phyloP scores from a whole-genome alignment of 768 basidiomycete species.

The Trametes sanguinea region DNA sequence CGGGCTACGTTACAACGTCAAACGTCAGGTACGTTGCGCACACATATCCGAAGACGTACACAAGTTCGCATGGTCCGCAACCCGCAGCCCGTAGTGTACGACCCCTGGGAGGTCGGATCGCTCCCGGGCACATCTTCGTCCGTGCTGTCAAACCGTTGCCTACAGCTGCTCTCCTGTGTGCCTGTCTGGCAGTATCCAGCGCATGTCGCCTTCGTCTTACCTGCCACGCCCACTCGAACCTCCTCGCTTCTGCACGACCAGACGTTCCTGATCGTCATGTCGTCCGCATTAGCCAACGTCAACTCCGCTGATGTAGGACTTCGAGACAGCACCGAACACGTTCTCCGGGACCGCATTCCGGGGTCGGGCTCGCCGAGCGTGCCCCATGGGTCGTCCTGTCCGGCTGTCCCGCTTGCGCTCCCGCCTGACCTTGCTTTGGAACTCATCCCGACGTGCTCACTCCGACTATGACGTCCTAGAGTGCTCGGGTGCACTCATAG shows the following conservation, averaged over 20 bases:
- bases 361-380: background rate
- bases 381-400: too few species aligned
- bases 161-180: background rate
- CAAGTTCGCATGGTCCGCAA: background rate
- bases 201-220: background rate
- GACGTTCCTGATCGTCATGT: slow-evolving; percentile 2
- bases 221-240: slow-evolving; percentile 3
- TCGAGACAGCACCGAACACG: background rate
- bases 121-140: background rate
- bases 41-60: background rate
- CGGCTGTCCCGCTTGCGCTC: too few species aligned
- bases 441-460: too few species aligned
- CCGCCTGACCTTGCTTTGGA: too few species aligned
- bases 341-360: background rate
- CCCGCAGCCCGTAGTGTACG: background rate
- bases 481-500: too few species aligned
- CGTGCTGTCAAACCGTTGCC: background rate
- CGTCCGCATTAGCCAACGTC: background rate
- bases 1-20: background rate
- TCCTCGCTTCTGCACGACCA: background rate
- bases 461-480: too few species aligned
- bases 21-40: background rate
- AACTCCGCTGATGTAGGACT: slow-evolving; percentile 16
- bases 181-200: too few species aligned
- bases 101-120: slow-evolving; percentile 1